These are phyloP conservation scores for Fusarium goolgardi DNA, from an alignment of 2,329 filamentous ascomycete genomes.

Conservation along the genomic window DNA sequence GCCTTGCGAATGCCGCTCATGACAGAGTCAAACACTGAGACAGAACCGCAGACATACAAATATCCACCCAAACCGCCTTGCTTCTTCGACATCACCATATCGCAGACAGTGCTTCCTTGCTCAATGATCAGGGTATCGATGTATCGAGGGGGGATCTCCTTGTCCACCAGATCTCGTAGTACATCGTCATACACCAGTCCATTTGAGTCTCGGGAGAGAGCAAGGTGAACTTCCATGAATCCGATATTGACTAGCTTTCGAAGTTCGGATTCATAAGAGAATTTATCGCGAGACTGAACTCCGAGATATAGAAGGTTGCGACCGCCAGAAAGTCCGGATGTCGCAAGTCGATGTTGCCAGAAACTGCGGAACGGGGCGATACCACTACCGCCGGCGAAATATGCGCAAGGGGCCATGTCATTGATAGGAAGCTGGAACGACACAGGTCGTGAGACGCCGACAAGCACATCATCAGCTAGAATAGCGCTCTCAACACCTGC, in stretches of 20 bases:
- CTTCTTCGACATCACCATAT: slow-evolving; percentile 67
- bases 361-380: slow-evolving; percentile 66
- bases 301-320: slow-evolving; percentile 63
- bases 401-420: slow-evolving; percentile 61
- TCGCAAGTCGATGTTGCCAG: slow-evolving; percentile 59
- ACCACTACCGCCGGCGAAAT: slow-evolving; percentile 65
- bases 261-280: slow-evolving; percentile 42
- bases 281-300: slow-evolving; percentile 63
- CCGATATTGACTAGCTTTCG: slow-evolving; percentile 55
- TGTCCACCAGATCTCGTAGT: slow-evolving; percentile 60
- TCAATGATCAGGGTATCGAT: slow-evolving; percentile 64
- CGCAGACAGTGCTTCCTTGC: slow-evolving; percentile 62
- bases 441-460: slow-evolving; percentile 64
- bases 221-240: slow-evolving; percentile 64
- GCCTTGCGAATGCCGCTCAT: slow-evolving; percentile 67
- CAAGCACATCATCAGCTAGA: slow-evolving; percentile 58
- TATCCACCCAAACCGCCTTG: slow-evolving; percentile 61
- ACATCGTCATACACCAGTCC: slow-evolving; percentile 60
- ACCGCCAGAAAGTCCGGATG: slow-evolving; percentile 54
- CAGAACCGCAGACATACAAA: slow-evolving; percentile 49
- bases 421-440: slow-evolving; percentile 65
- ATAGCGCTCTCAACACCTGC: slow-evolving; percentile 52
- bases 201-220: slow-evolving; percentile 62
- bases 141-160: slow-evolving; percentile 61
- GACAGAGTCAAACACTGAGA: slow-evolving; percentile 59